These are phyloP conservation scores for Neurospora sp. DNA, from an alignment of 495 filamentous ascomycete species.

Conservation along the genomic window DNA sequence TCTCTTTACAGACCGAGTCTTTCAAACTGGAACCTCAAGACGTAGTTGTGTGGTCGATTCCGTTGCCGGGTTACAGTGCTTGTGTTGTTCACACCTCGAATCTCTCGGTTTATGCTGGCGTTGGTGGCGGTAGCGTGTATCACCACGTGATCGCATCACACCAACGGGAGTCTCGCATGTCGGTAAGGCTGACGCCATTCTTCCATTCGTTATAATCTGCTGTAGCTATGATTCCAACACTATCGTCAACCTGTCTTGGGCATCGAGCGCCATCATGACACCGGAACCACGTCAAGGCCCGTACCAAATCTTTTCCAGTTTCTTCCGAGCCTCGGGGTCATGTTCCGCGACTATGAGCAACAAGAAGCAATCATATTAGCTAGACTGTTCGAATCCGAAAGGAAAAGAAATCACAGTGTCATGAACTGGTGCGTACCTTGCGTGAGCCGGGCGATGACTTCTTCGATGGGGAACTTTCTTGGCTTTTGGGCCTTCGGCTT, in stretches of 20 bases:
- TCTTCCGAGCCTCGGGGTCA: not conserved
- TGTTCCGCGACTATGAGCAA: not conserved
- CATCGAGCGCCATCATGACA: not conserved
- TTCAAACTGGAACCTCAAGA: not conserved
- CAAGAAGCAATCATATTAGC: not conserved
- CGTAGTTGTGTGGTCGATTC: not conserved
- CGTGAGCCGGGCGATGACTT: not conserved
- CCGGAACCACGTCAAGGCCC: not conserved
- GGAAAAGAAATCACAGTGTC: not conserved
- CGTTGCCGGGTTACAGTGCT: not conserved
- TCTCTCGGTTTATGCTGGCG: not conserved
- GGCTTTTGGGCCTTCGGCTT: not conserved
- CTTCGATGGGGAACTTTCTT: not conserved
- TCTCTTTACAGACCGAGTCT: not conserved
- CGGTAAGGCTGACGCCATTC: not conserved
- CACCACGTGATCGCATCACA: not conserved
- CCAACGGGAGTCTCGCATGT: not conserved
- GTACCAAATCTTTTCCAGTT: not conserved
- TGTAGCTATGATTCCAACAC: not conserved
- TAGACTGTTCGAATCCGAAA: not conserved
- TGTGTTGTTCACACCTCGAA: not conserved
- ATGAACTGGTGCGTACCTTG: not conserved
- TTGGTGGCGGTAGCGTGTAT: not conserved
- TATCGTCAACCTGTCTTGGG: not conserved
- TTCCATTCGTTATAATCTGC: not conserved